Evolutionary conservation across 257 asterid genomes (phyloP), one percentile per base, ranked within the genome.

Genomic region (Nemophila menziesii): DNA sequence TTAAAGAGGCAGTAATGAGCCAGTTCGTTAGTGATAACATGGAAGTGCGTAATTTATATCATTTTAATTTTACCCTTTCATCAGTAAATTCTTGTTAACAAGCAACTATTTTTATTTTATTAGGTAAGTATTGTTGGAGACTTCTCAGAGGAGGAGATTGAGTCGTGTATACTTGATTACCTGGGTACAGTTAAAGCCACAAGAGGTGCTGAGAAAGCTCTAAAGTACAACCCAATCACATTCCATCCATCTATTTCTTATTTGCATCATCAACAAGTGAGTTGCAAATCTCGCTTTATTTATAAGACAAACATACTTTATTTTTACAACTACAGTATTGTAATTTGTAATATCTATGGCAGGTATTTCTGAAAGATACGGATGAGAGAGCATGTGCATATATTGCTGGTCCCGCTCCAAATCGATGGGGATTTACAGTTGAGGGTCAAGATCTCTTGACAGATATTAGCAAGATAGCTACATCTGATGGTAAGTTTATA

Each of bases 301-400:
- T 40, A 5, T 17, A 10, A 6, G 24, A 19, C 22, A 11, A 8
- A 6, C 46, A 17, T 5, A 17, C 22, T 8, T 41, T 19, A 22
- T 7, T 18, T 41, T 5, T 17, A 19, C 20, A 7, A 29, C 4
- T 29, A 7, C 12, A 29, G 9, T 29, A 10, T 29, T 29, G 7
- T 29, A 2, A 29, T 5, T n/a, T n/a, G 12, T 29, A 2, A 7
- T 7, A 29, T 29, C 52, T 69, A 40, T 21, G 13, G 46, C 80
- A 90, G 96, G 94, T 90, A 46, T 86, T 79, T 54, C 64, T 90
- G 66, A 82, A 90, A 79, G 99, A 85, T 67, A 90, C 99, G 36
- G 99, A 90, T 69, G 94, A 85, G 74, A 72, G 99, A 60, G 99
- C 99, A 43, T 90, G 99, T 68, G 99, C 99, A n/a, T 90, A 85